Conservation (phyloP, 1,284 basidiomycete species). For the Melampsora abietis-canadensis region DNA sequence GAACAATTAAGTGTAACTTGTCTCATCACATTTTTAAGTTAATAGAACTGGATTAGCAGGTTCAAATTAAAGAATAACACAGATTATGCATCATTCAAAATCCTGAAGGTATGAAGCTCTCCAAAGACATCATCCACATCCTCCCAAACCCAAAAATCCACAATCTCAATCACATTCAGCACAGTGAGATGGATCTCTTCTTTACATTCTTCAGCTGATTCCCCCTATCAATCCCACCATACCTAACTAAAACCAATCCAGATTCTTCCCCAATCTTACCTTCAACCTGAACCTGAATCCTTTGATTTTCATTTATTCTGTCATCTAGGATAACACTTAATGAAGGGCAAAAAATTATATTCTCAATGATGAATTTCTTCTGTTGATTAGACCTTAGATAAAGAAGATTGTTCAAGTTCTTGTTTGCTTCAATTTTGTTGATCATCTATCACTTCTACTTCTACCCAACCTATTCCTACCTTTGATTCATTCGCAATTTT, state of each 20-base stretch:
- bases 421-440: conserved; percentile 16
- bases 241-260: conserved; percentile 10
- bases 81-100: too few relatives aligned
- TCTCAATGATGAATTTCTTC: conserved; percentile 23
- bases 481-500: conserved; percentile 26
- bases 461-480: conserved; percentile 21
- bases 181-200: too few relatives aligned
- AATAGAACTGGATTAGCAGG: too few relatives aligned
- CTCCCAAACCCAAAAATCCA: not conserved
- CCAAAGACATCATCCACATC: not conserved
- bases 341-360: conserved; percentile 12
- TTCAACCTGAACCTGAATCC: conserved; percentile 12
- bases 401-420: conserved; percentile 7
- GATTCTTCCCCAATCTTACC: conserved; percentile 20
- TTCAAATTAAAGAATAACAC: too few relatives aligned
- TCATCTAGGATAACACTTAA: conserved; percentile 8
- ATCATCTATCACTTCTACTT: conserved; percentile 25
- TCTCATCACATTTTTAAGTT: too few relatives aligned
- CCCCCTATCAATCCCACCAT: conserved; percentile 9
- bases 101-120: too few relatives aligned
- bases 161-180: not conserved
- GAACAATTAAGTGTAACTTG: too few relatives aligned
- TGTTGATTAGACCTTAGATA: not conserved
- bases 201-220: too few relatives aligned
- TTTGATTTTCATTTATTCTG: not conserved